These are phyloP conservation scores for Lipomyces yarrowii DNA, from an alignment of 1,139 yeast species.

Conservation along the genomic window DNA sequence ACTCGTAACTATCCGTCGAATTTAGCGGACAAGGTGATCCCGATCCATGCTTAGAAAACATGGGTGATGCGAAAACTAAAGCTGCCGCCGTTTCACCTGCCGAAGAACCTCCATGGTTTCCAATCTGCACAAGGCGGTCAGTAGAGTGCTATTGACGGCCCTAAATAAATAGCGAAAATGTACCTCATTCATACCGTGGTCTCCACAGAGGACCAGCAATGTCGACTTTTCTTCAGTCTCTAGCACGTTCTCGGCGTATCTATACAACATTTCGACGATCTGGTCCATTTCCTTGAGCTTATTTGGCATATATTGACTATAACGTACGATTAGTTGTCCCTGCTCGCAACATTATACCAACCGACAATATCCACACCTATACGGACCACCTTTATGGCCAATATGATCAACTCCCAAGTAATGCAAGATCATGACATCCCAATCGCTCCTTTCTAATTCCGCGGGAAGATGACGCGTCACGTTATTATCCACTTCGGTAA, in stretches of 20 bases:
- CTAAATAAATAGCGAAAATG: conserved; percentile 12
- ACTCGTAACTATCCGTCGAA: conserved; percentile 39
- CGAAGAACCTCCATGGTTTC: conserved; percentile 96
- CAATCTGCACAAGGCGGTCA: conserved; percentile 48
- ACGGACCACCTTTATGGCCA: conserved; percentile 95
- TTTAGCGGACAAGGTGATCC: not conserved
- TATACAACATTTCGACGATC: conserved; percentile 58
- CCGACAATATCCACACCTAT: conserved; percentile 27
- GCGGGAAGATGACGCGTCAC: conserved; percentile 82
- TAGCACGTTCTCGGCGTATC: conserved; percentile 48
- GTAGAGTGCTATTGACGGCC: conserved; percentile 39
- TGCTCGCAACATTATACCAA: not conserved
- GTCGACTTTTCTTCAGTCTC: conserved; percentile 47
- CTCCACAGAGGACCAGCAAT: conserved; percentile 79
- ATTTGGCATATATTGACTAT: conserved; percentile 70
- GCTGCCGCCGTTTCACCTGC: conserved; percentile 90
- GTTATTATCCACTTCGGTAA: conserved; percentile 88
- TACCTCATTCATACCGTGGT: conserved; percentile 86
- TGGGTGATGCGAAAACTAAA: conserved; percentile 65
- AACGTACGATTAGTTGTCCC: not conserved
- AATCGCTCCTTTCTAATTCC: conserved; percentile 52
- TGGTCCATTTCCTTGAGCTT: conserved; percentile 87
- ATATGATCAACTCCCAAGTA: conserved; percentile 95
- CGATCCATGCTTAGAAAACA: conserved; percentile 42
- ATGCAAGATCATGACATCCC: conserved; percentile 90